Conservation (phyloP, 306 rosid genomes). For the Casuarina equisetifolia region DNA sequence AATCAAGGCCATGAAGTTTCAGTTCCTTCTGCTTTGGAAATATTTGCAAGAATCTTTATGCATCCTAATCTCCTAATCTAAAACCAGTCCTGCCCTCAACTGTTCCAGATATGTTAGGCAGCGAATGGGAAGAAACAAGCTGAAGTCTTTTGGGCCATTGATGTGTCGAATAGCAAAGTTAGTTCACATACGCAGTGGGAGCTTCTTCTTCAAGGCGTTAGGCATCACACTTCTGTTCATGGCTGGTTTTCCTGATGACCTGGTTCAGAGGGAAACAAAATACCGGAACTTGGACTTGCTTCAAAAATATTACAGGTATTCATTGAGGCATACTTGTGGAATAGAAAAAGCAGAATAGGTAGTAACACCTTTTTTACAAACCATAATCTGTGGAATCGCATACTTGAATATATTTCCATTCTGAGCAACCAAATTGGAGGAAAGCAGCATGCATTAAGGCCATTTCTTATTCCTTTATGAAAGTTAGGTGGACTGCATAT, state of each 20-base stretch:
- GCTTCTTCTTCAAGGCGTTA: constrained; percentile 94
- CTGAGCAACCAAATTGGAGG: not conserved
- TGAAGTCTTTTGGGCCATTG: constrained; percentile 71
- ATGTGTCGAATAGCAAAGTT: constrained; percentile 59
- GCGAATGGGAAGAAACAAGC: constrained; percentile 92
- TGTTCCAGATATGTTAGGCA: constrained; percentile 54
- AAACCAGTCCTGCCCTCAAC: constrained; percentile 9
- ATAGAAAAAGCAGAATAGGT: constrained; percentile 3
- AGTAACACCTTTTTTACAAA: not conserved
- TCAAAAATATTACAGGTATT: constrained; percentile 86
- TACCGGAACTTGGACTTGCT: constrained; percentile 74
- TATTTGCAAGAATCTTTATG: not conserved
- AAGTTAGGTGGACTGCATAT: not conserved
- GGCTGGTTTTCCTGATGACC: constrained; percentile 86
- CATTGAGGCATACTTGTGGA: constrained; percentile 1
- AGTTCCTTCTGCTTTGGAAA: not conserved
- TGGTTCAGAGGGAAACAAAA: constrained; percentile 86
- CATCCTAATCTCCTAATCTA: constrained; percentile 9
- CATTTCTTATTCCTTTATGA: not conserved
- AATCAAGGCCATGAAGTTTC: not conserved
- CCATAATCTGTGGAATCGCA: not conserved
- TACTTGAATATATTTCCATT: not conserved
- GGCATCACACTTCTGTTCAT: constrained; percentile 82
- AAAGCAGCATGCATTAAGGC: not conserved
- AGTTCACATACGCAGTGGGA: constrained; percentile 70